Conservation (phyloP, 2,329 filamentous ascomycete genomes). For the Diaporthe nobilis region DNA sequence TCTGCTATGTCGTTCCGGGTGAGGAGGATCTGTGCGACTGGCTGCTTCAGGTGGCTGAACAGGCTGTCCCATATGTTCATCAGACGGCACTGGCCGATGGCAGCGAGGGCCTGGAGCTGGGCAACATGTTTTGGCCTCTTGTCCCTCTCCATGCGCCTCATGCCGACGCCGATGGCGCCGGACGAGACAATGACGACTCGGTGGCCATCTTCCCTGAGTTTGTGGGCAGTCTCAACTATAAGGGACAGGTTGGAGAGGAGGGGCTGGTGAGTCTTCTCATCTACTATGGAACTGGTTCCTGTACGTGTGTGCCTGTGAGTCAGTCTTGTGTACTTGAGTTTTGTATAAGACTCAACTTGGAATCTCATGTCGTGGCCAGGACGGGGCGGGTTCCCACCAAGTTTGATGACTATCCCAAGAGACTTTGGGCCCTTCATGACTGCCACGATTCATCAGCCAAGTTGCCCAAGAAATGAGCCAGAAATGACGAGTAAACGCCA, state of each 20-base stretch:
- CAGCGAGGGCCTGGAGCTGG: conserved; percentile 90
- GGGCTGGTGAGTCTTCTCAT: conserved; percentile 94
- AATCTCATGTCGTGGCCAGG: neutral
- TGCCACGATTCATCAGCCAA: conserved; percentile 50
- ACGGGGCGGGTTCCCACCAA: conserved; percentile 70
- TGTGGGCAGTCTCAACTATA: conserved; percentile 94
- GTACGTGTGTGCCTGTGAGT: conserved; percentile 38
- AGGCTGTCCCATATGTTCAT: conserved; percentile 97
- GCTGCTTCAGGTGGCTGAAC: conserved; percentile 89
- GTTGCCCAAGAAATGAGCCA: conserved; percentile 39
- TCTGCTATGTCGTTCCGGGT: conserved; percentile 98
- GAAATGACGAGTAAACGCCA: conserved; percentile 10
- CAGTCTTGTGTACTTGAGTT: neutral
- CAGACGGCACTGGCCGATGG: conserved; percentile 94
- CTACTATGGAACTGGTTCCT: conserved; percentile 99
- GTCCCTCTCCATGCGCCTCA: conserved; percentile 90
- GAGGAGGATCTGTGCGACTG: conserved; percentile 93
- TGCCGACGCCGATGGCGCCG: conserved; percentile 93
- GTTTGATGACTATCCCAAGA: conserved; percentile 87
- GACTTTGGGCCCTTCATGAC: conserved; percentile 76
- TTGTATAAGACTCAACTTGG: neutral
- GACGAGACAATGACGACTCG: conserved; percentile 97
- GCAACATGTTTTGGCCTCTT: conserved; percentile 92
- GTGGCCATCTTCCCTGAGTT: conserved; percentile 90
- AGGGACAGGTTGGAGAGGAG: conserved; percentile 90